These are phyloP conservation scores for Cladobotryum protrusum DNA, from an alignment of 2,329 filamentous ascomycete species.

Conservation along the genomic window DNA sequence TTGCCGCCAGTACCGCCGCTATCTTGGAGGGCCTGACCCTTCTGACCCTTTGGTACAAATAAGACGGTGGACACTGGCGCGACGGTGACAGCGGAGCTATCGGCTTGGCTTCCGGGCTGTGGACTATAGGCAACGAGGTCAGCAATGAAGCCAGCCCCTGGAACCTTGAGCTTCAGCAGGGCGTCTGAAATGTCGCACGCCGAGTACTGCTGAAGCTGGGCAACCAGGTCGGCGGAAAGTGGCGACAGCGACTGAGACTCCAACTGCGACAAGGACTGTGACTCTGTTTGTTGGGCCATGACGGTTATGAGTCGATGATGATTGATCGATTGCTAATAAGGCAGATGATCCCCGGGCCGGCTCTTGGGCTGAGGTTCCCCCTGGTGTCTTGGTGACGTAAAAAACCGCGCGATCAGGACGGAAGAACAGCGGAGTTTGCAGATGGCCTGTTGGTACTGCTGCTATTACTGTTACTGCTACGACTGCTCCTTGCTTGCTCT, in stretches of 20 bases:
- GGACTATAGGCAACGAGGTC: constrained; percentile 41
- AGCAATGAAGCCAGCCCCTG: constrained; percentile 59
- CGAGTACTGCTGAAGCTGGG: constrained; percentile 32
- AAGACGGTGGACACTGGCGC: constrained; percentile 55
- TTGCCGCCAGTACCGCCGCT: not conserved
- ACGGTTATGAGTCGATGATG: not conserved
- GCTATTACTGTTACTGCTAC: too few species aligned
- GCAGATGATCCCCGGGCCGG: too few species aligned
- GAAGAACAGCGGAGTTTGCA: too few species aligned
- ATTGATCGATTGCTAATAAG: not conserved
- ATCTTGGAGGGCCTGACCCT: too few species aligned
- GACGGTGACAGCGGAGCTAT: constrained; percentile 30
- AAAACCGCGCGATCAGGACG: not conserved
- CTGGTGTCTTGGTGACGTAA: not conserved
- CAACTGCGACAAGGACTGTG: not conserved
- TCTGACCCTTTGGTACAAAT: constrained; percentile 53
- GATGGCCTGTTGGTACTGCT: too few species aligned
- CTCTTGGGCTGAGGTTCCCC: not conserved
- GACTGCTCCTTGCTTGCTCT: too few species aligned
- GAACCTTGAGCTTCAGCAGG: constrained; percentile 61
- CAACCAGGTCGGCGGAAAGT: constrained; percentile 15
- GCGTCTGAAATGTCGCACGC: constrained; percentile 64
- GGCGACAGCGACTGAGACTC: constrained; percentile 2
- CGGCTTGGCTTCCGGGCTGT: constrained; percentile 17
- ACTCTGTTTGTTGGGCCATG: not conserved